Base-by-base conservation (phyloP, 805 yeast species). In the Candida berthetii region DNA sequence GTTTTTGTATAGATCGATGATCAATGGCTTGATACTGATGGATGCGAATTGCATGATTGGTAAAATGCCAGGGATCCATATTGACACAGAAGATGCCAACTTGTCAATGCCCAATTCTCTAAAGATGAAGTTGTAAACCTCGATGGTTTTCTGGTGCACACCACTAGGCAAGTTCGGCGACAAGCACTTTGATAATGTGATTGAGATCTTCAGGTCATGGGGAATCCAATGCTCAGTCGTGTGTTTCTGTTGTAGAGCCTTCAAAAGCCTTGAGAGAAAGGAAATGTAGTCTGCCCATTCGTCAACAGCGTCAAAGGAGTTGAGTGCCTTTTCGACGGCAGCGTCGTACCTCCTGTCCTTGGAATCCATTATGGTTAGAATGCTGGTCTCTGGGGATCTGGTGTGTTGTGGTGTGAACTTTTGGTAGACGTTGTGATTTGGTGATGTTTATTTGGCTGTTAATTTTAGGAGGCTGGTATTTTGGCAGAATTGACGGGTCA, bases 281-380 rank as follows among this genome's bases (percentile, higher is more conserved):
- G 97, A 83, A 42, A 93, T 93, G 59, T 91, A 89, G 58, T 93
- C 99, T 13, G 99, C 98, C 99, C 99, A 93, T 66, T 93, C 99
- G 27, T 80, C 85, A 2, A 89, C 83, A 2, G 85, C 65, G 40
- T 87, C 96, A 65, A 91, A 91, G 16, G 77, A 69, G 7, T 75
- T 71, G 18, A 93, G 66, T 0, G 93, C 86, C 49, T 81, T 76
- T 40, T 85, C 91, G 11, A 91, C 73, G 43, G 73, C 79, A n/a
- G 76, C 69, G 17, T 70, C 65, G 54, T 80, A 83, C 45, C 84
- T 79, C 64, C 77, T 83, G 55, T 84, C 90, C 52, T 80, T 79
- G 1, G 89, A 62, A 40, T 72, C 74, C 53, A 76, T 49, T 20
- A 37, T 29, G n/a, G n/a, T n/a, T n/a, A n/a, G n/a, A n/a, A n/a